Evolutionary conservation across 2,329 filamentous ascomycete species (phyloP).

Genomic region (Aureobasidium sp.): DNA sequence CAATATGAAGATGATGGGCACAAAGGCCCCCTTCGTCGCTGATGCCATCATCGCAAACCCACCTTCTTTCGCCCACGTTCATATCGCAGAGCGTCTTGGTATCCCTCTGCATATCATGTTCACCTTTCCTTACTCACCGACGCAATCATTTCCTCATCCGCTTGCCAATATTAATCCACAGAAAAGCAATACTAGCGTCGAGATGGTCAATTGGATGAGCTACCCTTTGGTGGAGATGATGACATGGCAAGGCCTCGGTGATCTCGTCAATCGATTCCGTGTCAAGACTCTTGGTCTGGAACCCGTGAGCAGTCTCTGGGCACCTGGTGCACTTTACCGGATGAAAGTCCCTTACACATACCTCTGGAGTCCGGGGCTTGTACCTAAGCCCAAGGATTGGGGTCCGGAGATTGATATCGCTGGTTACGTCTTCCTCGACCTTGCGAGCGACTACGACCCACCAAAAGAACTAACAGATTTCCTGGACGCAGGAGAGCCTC

Average conservation of each 20-base stretch:
- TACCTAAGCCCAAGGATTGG: slow-evolving; percentile 40
- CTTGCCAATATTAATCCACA: slow-evolving; percentile 59
- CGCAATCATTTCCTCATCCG: slow-evolving; percentile 66
- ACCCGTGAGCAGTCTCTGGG: slow-evolving; percentile 67
- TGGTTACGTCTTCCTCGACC: slow-evolving; percentile 29
- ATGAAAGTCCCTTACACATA: slow-evolving; percentile 70
- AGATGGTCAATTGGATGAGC: slow-evolving; percentile 72
- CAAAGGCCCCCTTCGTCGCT: slow-evolving; percentile 54
- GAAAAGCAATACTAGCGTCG: slow-evolving; percentile 51
- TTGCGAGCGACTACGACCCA: slow-evolving; percentile 28
- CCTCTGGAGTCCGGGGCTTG: slow-evolving; percentile 35
- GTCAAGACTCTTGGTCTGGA: slow-evolving; percentile 60
- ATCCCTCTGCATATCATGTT: slow-evolving; percentile 56
- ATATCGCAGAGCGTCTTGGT: slow-evolving; percentile 69
- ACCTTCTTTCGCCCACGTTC: slow-evolving; percentile 66
- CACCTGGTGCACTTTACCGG: slow-evolving; percentile 62
- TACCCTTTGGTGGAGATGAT: slow-evolving; percentile 78
- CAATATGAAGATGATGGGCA: slow-evolving; percentile 53
- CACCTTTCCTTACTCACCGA: slow-evolving; percentile 66
- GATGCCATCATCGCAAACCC: slow-evolving; percentile 84
- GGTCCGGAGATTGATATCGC: slow-evolving; percentile 27
- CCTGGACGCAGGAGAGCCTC: slow-evolving; percentile 46
- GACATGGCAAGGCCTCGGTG: slow-evolving; percentile 55
- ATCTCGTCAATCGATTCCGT: slow-evolving; percentile 67
- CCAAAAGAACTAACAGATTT: slow-evolving; percentile 36